Conservation (phyloP, 148 eudicot species). For the Rhododendron molle region DNA sequence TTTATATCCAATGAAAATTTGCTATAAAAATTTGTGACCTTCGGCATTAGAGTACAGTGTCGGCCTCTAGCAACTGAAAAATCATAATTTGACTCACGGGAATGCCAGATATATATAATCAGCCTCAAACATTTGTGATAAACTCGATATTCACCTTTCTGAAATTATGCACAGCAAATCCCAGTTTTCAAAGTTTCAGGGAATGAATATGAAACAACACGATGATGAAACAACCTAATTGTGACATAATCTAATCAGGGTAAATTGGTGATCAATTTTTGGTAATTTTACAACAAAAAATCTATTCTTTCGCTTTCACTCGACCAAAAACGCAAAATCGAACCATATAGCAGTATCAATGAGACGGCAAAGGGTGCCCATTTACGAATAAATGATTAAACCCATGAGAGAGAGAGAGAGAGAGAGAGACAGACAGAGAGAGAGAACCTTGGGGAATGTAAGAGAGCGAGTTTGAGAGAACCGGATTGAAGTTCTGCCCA, state of each 20-base stretch:
- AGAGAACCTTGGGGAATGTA: constrained; percentile 60
- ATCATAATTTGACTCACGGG: neutral
- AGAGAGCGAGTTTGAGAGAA: constrained; percentile 77
- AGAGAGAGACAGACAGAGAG: no score
- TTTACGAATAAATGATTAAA: neutral
- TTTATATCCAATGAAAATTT: neutral
- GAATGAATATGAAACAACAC: neutral
- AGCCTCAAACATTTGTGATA: neutral
- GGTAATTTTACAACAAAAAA: neutral
- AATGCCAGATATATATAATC: neutral
- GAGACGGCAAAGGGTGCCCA: neutral
- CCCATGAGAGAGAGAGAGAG: neutral
- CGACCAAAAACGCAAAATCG: neutral
- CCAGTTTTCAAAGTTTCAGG: neutral
- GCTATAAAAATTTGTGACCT: neutral
- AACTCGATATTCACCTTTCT: neutral
- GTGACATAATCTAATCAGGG: neutral
- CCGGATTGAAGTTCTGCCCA: constrained; percentile 90
- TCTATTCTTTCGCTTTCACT: neutral
- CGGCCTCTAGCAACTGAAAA: neutral
- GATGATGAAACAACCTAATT: neutral
- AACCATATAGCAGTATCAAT: neutral
- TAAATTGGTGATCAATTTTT: neutral
- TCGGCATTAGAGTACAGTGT: neutral
- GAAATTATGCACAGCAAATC: neutral